Conservation (phyloP, 75 land plant species). For the Isoetes taiwanensis region DNA sequence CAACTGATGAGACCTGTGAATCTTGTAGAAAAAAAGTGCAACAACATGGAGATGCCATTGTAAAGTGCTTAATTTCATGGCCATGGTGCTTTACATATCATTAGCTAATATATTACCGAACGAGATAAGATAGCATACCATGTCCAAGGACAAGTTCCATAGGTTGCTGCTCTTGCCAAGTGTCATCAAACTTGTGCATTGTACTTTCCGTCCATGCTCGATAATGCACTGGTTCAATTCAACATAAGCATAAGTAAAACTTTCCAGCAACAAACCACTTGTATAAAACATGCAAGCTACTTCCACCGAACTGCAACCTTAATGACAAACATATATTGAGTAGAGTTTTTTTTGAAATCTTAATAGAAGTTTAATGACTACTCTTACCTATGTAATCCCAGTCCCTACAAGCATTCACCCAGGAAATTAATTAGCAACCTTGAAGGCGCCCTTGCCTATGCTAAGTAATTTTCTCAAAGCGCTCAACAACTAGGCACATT, state of each 20-base stretch:
- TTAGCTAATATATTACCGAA: background rate
- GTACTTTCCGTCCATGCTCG: conserved; percentile 84
- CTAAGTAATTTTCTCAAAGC: too few relatives aligned
- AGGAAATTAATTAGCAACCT: too few relatives aligned
- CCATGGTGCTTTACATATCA: background rate
- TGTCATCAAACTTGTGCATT: conserved; percentile 89
- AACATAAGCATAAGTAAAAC: background rate
- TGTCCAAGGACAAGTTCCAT: conserved; percentile 73
- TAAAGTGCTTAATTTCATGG: background rate
- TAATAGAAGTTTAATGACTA: too few relatives aligned
- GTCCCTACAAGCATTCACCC: background rate
- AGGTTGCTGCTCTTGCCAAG: conserved; percentile 82
- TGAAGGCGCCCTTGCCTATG: too few relatives aligned
- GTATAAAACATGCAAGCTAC: background rate
- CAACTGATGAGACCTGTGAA: background rate
- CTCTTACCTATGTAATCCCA: background rate
- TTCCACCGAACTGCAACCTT: too few relatives aligned
- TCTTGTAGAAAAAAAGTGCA: background rate
- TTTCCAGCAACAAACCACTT: background rate
- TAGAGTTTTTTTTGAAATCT: too few relatives aligned
- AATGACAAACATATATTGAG: too few relatives aligned
- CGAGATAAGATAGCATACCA: conserved; percentile 30
- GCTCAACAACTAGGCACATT: background rate
- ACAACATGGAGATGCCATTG: background rate
- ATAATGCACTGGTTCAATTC: conserved; percentile 58